Evolutionary conservation across 164 flowering plant species (phyloP).

Genomic region (Chloranthus sessilifolius): DNA sequence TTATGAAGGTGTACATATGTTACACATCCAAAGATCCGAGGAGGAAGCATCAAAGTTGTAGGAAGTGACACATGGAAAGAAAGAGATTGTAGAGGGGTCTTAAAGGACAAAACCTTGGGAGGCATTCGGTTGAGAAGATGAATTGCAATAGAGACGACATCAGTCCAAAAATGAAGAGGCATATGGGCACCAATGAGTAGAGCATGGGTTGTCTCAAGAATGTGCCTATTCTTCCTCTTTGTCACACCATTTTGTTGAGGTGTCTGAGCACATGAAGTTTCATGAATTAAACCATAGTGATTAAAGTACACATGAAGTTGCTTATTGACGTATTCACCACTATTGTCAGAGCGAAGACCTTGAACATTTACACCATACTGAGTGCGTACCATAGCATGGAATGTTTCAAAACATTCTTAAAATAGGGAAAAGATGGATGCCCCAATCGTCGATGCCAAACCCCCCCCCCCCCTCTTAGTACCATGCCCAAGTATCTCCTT

Average conservation of each 20-base stretch:
- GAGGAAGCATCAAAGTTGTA: neutral
- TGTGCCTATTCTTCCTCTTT: conserved; percentile 3
- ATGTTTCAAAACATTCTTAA: neutral
- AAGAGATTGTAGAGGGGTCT: neutral
- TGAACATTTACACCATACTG: neutral
- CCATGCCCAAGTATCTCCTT: conserved; percentile 5
- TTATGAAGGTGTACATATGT: no score
- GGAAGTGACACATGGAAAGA: neutral
- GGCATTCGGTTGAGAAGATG: conserved; percentile 3
- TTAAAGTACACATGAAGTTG: neutral
- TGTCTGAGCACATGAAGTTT: neutral
- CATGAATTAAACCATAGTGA: conserved; percentile 1
- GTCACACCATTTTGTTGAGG: conserved; percentile 3
- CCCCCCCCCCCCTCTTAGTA: conserved; percentile 10
- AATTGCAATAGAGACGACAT: neutral
- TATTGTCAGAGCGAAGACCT: conserved; percentile 4
- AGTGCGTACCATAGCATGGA: neutral
- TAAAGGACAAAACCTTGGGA: neutral
- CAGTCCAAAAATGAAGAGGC: neutral
- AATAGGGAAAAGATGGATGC: no score
- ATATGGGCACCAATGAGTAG: neutral
- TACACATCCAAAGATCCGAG: neutral
- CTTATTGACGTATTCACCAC: conserved; percentile 7
- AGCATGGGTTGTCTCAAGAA: neutral
- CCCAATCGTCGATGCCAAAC: no score